A percentile compares a stretch with the other conserved stretches of the same genome.
phyloP scores from a whole-genome alignment of 2,329 filamentous ascomycete species.

The Pestalotiopsis sp. region DNA sequence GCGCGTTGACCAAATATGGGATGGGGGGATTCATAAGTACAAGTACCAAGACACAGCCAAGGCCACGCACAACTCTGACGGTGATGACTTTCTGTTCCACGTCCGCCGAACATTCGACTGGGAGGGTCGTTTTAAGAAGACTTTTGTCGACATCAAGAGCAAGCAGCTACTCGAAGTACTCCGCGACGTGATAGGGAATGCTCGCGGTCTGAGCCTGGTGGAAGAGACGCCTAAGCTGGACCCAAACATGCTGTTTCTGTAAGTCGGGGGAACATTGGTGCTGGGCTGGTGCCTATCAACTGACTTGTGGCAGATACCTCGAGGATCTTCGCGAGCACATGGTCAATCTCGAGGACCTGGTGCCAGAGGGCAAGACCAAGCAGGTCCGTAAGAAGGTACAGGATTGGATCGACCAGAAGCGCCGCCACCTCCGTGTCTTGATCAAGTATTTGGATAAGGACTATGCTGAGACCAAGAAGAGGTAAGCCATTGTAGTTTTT shows the following conservation, averaged over 20 bases:
- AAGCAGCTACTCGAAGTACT: conserved; percentile 74
- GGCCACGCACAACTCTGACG: conserved; percentile 51
- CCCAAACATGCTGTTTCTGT: conserved; percentile 71
- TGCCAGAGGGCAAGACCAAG: conserved; percentile 48
- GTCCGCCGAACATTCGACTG: conserved; percentile 82
- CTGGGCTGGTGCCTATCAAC: conserved; percentile 13
- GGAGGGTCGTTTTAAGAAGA: conserved; percentile 76
- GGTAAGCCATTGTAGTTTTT: conserved; percentile 24
- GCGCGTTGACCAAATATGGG: conserved; percentile 59
- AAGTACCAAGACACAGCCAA: conserved; percentile 59
- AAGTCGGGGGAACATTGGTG: conserved; percentile 24
- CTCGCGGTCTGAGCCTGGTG: conserved; percentile 78
- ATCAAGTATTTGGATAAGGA: conserved; percentile 80
- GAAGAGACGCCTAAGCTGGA: conserved; percentile 77
- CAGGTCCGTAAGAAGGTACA: conserved; percentile 64
- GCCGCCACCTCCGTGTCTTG: conserved; percentile 70
- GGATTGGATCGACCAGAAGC: conserved; percentile 60
- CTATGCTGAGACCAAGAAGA: conserved; percentile 75
- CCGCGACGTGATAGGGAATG: conserved; percentile 71
- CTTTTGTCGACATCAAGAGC: conserved; percentile 83
- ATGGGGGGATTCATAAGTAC: conserved; percentile 50
- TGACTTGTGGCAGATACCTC: conserved; percentile 60
- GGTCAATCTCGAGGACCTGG: conserved; percentile 65
- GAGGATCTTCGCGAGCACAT: conserved; percentile 71
- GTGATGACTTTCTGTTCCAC: conserved; percentile 81